phyloP scores from a whole-genome alignment of 495 filamentous ascomycete species.

The Penicillium subrubescens region DNA sequence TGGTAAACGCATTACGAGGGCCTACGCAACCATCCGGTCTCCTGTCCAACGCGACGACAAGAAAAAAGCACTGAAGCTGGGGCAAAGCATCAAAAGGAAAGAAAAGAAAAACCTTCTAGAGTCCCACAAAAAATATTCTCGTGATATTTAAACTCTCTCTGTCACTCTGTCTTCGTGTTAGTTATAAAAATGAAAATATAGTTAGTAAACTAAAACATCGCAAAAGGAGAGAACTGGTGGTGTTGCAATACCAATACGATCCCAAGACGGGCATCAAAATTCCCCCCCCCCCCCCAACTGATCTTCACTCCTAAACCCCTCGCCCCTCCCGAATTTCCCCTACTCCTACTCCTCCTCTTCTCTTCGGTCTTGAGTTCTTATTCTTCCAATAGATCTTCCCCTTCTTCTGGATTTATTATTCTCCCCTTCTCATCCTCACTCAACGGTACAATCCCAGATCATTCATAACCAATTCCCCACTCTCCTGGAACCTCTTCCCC shows the following conservation, averaged over 20 bases:
- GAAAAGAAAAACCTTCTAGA: background rate
- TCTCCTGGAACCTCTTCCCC: background rate
- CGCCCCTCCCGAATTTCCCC: constrained; percentile 12
- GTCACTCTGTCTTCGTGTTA: background rate
- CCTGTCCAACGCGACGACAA: constrained; percentile 6
- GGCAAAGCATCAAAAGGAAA: constrained; percentile 13
- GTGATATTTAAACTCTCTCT: background rate
- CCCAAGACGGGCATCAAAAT: constrained; percentile 5
- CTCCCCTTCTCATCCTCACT: background rate
- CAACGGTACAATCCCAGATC: background rate
- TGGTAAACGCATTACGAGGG: constrained; percentile 21
- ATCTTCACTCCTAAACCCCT: constrained; percentile 33
- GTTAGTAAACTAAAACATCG: background rate
- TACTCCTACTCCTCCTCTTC: background rate
- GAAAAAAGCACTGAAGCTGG: constrained; percentile 4
- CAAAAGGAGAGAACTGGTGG: background rate
- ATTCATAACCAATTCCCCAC: background rate
- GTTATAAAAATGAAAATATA: background rate
- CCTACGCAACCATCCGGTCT: constrained; percentile 36
- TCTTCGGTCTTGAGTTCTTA: background rate
- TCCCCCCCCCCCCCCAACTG: constrained; percentile 20
- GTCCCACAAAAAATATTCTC: background rate
- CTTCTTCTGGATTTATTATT: constrained; percentile 1
- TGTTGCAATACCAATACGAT: background rate
- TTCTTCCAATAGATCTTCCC: background rate